A percentile compares a stretch with the other conserved stretches of the same genome.
These are phyloP conservation scores for Phialophora tarda DNA, from an alignment of 2,329 filamentous ascomycete species.

Conservation along the genomic window DNA sequence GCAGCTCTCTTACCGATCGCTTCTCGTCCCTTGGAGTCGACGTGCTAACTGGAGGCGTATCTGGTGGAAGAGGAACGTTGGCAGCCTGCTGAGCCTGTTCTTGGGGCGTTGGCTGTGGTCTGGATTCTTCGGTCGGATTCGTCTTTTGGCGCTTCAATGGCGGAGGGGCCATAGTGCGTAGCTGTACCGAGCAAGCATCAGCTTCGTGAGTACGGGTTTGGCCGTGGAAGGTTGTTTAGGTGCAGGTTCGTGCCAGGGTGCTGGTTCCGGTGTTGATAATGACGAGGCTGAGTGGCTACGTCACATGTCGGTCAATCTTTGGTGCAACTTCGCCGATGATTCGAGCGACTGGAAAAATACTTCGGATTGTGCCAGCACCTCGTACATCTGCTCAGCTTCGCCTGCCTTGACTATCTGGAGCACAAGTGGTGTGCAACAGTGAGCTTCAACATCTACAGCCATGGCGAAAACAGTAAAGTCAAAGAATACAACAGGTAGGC, in stretches of 20 bases:
- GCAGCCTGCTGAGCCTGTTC: constrained; percentile 30
- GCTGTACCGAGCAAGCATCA: neutral
- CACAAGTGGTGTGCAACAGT: neutral
- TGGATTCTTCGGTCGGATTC: constrained; percentile 29
- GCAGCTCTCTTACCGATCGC: constrained; percentile 27
- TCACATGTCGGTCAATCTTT: constrained; percentile 3
- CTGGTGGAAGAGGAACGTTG: constrained; percentile 30
- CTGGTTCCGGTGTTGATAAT: neutral
- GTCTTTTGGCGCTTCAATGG: constrained; percentile 40
- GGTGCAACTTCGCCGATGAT: neutral
- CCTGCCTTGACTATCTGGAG: neutral
- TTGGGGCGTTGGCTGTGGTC: constrained; percentile 17
- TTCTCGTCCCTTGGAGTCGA: constrained; percentile 11
- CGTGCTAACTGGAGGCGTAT: constrained; percentile 19
- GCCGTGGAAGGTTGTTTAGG: neutral
- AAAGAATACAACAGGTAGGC: constrained; percentile 27
- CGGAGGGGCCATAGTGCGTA: constrained; percentile 35
- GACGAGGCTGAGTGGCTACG: constrained; percentile 15
- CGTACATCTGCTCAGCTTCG: neutral
- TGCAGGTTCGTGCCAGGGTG: neutral
- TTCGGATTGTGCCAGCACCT: neutral
- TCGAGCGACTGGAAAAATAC: neutral
- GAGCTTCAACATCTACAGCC: constrained; percentile 29
- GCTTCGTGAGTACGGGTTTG: neutral
- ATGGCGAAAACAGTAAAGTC: constrained; percentile 34